These are phyloP conservation scores for Backusella australiensis DNA, from an alignment of 192 early-diverging fungal species.

Conservation along the genomic window DNA sequence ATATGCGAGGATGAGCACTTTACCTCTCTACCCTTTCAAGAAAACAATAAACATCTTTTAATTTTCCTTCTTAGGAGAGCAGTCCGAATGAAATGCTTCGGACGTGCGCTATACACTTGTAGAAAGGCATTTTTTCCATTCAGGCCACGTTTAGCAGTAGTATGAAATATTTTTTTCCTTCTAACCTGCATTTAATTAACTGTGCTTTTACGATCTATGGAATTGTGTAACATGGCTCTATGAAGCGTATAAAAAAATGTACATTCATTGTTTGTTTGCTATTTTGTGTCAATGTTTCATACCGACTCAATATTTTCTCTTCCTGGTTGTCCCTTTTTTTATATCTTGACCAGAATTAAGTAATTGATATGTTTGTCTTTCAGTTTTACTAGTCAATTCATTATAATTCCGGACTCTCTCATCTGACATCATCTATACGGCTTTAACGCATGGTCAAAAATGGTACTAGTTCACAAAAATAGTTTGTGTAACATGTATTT, in stretches of 20 bases:
- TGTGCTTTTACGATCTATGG: not conserved
- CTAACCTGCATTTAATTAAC: slow-evolving; percentile 6
- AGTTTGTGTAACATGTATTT: not conserved
- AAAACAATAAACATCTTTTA: slow-evolving; percentile 1
- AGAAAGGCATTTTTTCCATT: not conserved
- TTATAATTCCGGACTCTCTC: not conserved
- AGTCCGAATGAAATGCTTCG: not conserved
- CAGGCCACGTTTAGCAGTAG: not conserved
- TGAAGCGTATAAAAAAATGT: not conserved
- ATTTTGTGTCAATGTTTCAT: not conserved
- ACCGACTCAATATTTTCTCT: not conserved
- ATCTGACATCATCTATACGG: not conserved
- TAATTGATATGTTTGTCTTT: not conserved
- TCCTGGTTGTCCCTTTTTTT: not conserved
- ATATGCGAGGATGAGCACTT: not conserved
- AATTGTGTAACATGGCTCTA: not conserved
- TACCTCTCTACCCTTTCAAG: not conserved
- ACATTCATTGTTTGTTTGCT: not conserved
- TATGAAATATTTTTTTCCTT: not conserved
- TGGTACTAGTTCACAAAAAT: slow-evolving; percentile 10
- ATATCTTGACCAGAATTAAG: not conserved
- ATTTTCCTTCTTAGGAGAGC: slow-evolving; percentile 1
- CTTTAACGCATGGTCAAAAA: slow-evolving; percentile 7
- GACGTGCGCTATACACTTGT: not conserved
- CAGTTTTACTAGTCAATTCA: not conserved